These are phyloP conservation scores for Colletotrichum godetiae DNA, from an alignment of 2,329 filamentous ascomycete genomes.

Conservation along the genomic window DNA sequence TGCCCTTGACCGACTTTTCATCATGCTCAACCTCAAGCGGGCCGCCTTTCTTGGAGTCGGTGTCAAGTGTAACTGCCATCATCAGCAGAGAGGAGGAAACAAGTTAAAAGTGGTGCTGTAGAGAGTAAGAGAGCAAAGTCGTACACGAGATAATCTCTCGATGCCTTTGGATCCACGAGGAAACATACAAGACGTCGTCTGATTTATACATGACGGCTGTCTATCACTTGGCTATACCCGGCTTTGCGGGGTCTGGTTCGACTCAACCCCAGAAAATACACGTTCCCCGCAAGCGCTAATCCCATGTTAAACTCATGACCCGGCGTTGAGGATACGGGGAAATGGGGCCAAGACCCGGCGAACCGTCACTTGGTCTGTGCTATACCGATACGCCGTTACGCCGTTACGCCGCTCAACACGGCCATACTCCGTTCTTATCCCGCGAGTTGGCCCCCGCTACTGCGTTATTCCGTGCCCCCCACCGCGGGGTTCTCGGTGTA, in stretches of 20 bases:
- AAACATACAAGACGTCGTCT: background rate
- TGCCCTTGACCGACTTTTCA: slow-evolving; percentile 22
- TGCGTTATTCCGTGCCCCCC: slow-evolving; percentile 26
- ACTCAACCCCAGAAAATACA: slow-evolving; percentile 5
- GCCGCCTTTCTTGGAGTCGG: background rate
- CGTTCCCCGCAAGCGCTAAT: slow-evolving; percentile 18
- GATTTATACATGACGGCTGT: background rate
- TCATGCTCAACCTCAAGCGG: slow-evolving; percentile 21
- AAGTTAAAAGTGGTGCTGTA: background rate
- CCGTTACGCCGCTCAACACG: slow-evolving; percentile 11
- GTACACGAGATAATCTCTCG: background rate
- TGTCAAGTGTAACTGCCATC: background rate
- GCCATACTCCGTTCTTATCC: background rate
- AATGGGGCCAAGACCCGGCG: slow-evolving; percentile 9
- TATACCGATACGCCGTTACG: slow-evolving; percentile 26
- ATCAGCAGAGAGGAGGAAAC: background rate
- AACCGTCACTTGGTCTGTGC: slow-evolving; percentile 17
- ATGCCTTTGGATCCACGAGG: background rate
- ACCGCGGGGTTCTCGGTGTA: slow-evolving; percentile 14
- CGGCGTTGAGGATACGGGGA: background rate
- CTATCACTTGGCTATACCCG: background rate
- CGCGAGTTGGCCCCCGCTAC: slow-evolving; percentile 2
- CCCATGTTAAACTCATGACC: background rate
- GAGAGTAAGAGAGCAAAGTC: too few species aligned
- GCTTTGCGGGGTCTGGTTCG: slow-evolving; percentile 14